A percentile compares a stretch with the other conserved stretches of the same genome.
These are phyloP conservation scores for Ganoderma sinense DNA, from an alignment of 1,284 basidiomycete genomes.

Conservation along the genomic window DNA sequence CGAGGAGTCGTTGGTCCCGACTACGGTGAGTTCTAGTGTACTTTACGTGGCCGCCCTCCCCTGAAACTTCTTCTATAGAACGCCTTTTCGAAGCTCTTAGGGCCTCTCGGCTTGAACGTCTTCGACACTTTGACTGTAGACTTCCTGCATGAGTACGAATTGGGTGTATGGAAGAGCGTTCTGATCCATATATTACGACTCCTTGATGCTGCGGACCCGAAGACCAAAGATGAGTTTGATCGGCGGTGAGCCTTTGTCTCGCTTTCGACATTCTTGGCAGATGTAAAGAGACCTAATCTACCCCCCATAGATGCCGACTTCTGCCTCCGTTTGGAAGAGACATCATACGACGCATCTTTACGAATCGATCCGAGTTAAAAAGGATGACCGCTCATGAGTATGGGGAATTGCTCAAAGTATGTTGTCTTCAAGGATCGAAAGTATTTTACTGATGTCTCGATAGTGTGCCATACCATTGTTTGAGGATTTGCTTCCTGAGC, in stretches of 20 bases:
- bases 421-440: background rate
- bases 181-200: conserved; percentile 46
- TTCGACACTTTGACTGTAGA: conserved; percentile 41
- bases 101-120: conserved; percentile 30
- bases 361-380: conserved; percentile 7
- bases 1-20: background rate
- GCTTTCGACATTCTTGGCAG: too few species aligned
- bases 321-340: conserved; percentile 3
- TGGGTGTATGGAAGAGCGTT: conserved; percentile 45
- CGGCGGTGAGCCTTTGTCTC: conserved; percentile 18
- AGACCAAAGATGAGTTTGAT: conserved; percentile 24
- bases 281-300: background rate
- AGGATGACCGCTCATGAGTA: conserved; percentile 39
- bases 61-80: background rate
- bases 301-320: background rate
- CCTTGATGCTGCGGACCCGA: conserved; percentile 27
- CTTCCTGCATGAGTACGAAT: conserved; percentile 45
- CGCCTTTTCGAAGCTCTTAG: background rate
- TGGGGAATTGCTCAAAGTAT: conserved; percentile 33
- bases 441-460: background rate
- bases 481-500: background rate
- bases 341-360: conserved; percentile 1
- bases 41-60: background rate
- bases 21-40: background rate
- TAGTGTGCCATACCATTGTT: background rate